Conservation (phyloP, 257 asterid genomes). For the Solanum sitiens region DNA sequence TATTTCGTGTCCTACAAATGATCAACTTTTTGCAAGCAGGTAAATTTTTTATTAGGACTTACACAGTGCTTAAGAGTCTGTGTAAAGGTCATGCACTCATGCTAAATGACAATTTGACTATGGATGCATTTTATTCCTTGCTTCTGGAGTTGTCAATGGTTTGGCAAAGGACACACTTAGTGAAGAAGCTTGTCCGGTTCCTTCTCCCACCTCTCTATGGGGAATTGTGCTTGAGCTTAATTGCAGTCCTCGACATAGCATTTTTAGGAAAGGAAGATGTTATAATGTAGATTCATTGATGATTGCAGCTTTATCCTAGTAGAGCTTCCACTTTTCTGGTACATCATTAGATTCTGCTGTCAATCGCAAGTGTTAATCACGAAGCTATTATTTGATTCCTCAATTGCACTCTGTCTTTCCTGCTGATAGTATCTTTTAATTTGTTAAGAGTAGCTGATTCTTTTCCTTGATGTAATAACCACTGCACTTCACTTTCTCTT, state of each 20-base stretch:
- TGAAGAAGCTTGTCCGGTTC: neutral
- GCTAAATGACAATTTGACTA: neutral
- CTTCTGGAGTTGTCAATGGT: neutral
- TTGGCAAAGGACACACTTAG: neutral
- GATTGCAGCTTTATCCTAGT: neutral
- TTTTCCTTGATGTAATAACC: neutral
- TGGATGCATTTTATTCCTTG: neutral
- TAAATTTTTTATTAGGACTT: neutral
- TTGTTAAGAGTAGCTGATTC: neutral
- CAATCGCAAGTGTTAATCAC: neutral
- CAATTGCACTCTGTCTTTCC: neutral
- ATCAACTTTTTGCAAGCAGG: conserved; percentile 45
- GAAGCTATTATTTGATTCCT: neutral
- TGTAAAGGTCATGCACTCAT: neutral
- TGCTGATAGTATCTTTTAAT: neutral
- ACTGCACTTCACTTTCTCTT: neutral
- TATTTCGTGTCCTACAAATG: conserved; percentile 31
- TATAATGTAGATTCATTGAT: neutral
- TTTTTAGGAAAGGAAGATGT: neutral
- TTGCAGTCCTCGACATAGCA: neutral
- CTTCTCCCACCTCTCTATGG: neutral
- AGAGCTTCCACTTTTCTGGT: neutral
- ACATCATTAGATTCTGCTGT: neutral
- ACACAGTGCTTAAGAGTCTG: neutral
- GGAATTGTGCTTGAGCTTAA: neutral